phyloP scores from a whole-genome alignment of 305 asterid genomes.

The Rubia tinctorum region DNA sequence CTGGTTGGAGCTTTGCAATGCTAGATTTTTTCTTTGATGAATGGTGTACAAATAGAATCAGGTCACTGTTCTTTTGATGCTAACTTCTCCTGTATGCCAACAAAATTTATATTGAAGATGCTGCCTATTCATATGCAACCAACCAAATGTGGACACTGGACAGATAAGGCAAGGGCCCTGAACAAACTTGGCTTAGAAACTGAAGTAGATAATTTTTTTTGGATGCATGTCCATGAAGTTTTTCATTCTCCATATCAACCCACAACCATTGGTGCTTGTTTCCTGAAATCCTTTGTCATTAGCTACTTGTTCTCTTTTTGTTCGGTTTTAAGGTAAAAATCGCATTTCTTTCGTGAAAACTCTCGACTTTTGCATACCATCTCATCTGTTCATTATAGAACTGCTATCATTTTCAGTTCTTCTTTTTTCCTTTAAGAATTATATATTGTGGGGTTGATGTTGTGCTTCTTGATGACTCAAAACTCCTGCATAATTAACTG shows the following conservation, averaged over 20 bases:
- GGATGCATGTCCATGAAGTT: constrained; percentile 12
- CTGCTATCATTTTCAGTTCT: not conserved
- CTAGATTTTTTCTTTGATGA: constrained; percentile 51
- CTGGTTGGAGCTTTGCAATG: constrained; percentile 49
- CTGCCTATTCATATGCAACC: not conserved
- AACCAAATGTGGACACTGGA: not conserved
- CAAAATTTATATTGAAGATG: not conserved
- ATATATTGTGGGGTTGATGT: not conserved
- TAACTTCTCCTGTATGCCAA: not conserved
- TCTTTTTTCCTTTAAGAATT: not conserved
- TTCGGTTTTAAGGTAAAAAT: not conserved
- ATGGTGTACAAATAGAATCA: constrained; percentile 2
- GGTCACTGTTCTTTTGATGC: not conserved
- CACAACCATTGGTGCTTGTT: not conserved
- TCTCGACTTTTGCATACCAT: too few species aligned
- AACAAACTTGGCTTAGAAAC: not conserved
- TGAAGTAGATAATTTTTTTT: constrained; percentile 8
- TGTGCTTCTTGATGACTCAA: not conserved
- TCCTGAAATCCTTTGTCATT: constrained; percentile 6
- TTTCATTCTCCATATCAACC: not conserved
- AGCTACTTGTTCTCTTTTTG: constrained; percentile 11
- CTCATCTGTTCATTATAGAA: not conserved
- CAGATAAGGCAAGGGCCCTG: not conserved
- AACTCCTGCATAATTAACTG: constrained; percentile 6
- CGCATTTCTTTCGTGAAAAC: too few species aligned